Conservation (phyloP, 2,329 filamentous ascomycete genomes). For the Fusarium humuli region DNA sequence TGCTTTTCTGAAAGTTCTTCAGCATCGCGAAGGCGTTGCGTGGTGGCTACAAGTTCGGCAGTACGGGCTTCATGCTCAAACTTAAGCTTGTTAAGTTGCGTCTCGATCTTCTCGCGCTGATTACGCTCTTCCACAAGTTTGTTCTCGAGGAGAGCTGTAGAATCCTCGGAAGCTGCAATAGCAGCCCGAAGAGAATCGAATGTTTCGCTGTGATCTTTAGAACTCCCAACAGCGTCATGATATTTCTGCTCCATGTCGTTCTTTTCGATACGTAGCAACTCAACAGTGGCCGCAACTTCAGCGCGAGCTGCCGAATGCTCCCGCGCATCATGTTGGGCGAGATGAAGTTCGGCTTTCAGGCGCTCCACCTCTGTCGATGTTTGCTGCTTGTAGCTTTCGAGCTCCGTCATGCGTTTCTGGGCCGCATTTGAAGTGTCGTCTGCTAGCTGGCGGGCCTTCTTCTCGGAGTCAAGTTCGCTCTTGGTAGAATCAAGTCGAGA, state of each 20-base stretch:
- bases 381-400: conserved; percentile 86
- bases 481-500: conserved; percentile 76
- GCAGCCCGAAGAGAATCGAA: conserved; percentile 82
- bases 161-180: conserved; percentile 81
- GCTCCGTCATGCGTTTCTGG: conserved; percentile 82
- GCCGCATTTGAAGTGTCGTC: conserved; percentile 89
- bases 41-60: conserved; percentile 79
- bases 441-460: conserved; percentile 81
- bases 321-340: conserved; percentile 79
- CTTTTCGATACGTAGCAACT: conserved; percentile 87
- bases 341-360: conserved; percentile 85
- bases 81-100: conserved; percentile 80
- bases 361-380: conserved; percentile 87
- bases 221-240: conserved; percentile 72
- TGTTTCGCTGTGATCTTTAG: conserved; percentile 76
- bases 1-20: conserved; percentile 91
- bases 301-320: conserved; percentile 83
- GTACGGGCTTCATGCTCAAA: conserved; percentile 85
- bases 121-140: conserved; percentile 85
- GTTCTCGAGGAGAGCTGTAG: conserved; percentile 79
- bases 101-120: conserved; percentile 79
- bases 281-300: conserved; percentile 79
- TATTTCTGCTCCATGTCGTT: conserved; percentile 78
- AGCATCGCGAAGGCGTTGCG: conserved; percentile 81
- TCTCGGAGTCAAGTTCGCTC: conserved; percentile 83